Base-by-base conservation (phyloP, 768 basidiomycete species). In the Termitomyces heimii region DNA sequence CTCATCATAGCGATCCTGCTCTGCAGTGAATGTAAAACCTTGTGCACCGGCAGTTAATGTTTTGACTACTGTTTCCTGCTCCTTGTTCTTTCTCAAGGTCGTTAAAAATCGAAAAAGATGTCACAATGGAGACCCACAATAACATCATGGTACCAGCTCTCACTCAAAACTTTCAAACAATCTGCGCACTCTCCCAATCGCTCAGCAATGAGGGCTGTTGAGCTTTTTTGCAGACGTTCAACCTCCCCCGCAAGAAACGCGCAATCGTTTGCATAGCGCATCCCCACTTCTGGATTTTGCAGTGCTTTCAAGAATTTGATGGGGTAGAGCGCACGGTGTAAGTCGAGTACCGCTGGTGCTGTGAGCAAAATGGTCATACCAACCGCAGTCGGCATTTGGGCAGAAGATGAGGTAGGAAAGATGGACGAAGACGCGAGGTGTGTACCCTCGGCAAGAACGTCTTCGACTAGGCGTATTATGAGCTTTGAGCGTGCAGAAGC, bases 261-360 rank as follows among this genome's bases (percentile, higher is more conserved):
- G 62, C 86, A 92, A 60, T 95, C 88, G 67, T 97, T 97, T 18
- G 90, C 85, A 67, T 88, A 88, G 49, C 83, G 82, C 80, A 96
- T 85, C 1, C 80, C 75, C 28, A 76, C 70, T 20, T 82, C 82
- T 10, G 85, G 73, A 0, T 78, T 73, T 37, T 76, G 66, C 31
- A 89, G 69, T 45, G 76, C 72, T 37, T 73, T 63, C 0, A 74
- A 69, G 58, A 83, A 83, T 34, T 77, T 77, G 37, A 89, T 77
- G 13, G 92, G 92, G 66, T 89, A 84, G 26, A 97, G 68, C 1
- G 91, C 90, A 44, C 88, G 81, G 71, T 85, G 89, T 9, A 97
- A 73, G 54, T 95, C 93, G 54, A 96, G 75, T 2, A 85, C 76
- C 18, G 86, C 79, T 2, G 83, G 74, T 18, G 86, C 80, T 1